These are phyloP conservation scores for Capniomyces stellatus DNA, from an alignment of 371 early-diverging fungal genomes.

Conservation along the genomic window DNA sequence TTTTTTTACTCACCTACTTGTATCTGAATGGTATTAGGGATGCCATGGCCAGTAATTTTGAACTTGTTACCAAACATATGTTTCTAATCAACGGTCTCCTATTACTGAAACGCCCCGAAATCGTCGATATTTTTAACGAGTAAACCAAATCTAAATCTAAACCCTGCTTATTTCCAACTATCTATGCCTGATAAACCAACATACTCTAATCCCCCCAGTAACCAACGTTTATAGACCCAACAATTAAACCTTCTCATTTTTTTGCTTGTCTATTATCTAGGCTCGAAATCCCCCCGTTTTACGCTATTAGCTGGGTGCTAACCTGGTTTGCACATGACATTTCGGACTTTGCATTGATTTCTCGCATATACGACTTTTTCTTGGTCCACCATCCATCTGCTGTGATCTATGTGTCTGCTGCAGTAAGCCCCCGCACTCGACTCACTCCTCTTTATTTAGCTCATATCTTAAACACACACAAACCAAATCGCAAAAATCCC, in stretches of 20 bases:
- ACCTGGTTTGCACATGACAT: constrained; percentile 78
- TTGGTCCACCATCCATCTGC: constrained; percentile 50
- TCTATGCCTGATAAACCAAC: too few species aligned
- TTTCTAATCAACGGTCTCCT: constrained; percentile 14
- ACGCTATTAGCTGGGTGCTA: constrained; percentile 62
- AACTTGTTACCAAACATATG: constrained; percentile 15
- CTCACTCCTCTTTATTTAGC: background rate
- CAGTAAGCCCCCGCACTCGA: constrained; percentile 13
- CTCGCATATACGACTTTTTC: constrained; percentile 58
- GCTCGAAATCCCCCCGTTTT: constrained; percentile 52
- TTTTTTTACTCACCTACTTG: background rate
- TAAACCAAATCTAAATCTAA: background rate
- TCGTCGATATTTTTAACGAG: constrained; percentile 11
- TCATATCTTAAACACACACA: too few species aligned
- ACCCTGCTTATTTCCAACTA: background rate
- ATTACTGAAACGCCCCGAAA: constrained; percentile 4
- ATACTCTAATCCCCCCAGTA: too few species aligned
- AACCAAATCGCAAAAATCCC: too few species aligned
- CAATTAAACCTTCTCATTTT: background rate
- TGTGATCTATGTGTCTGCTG: constrained; percentile 52
- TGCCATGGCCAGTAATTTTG: constrained; percentile 20
- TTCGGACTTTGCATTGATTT: constrained; percentile 28
- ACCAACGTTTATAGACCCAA: too few species aligned
- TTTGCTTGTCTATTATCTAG: constrained; percentile 8
- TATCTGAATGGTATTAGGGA: constrained; percentile 7